phyloP scores from a whole-genome alignment of 768 basidiomycete genomes.

The Phylloporus sp. region DNA sequence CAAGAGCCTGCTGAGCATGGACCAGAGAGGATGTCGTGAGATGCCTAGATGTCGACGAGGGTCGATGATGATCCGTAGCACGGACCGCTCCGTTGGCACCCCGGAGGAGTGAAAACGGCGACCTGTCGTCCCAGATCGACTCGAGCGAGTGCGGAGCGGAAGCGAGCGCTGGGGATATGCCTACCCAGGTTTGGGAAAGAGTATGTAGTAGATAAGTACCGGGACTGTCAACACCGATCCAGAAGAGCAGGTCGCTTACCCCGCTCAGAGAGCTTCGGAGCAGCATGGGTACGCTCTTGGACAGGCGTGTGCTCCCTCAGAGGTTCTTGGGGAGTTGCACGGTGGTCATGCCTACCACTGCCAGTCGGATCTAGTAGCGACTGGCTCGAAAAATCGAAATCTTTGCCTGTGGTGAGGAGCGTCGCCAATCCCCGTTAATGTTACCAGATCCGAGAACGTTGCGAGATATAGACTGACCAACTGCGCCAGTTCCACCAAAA shows the following conservation, averaged over 20 bases:
- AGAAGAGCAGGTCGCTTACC: constrained; percentile 22
- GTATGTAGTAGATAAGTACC: constrained; percentile 11
- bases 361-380: constrained; percentile 27
- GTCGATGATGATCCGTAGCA: constrained; percentile 31
- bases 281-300: constrained; percentile 19
- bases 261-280: constrained; percentile 23
- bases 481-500: constrained; percentile 65
- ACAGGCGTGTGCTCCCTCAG: constrained; percentile 26
- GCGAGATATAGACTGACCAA: constrained; percentile 55
- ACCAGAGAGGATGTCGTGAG: constrained; percentile 21
- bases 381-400: constrained; percentile 79
- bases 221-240: background rate
- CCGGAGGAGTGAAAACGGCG: constrained; percentile 65
- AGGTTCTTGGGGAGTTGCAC: constrained; percentile 19
- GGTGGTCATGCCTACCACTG: constrained; percentile 13
- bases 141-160: constrained; percentile 50
- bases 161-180: constrained; percentile 35
- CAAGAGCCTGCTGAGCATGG: constrained; percentile 28
- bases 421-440: constrained; percentile 6
- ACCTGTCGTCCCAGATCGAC: constrained; percentile 80
- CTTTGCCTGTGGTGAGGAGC: constrained; percentile 55
- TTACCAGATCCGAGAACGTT: constrained; percentile 11
- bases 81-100: constrained; percentile 47
- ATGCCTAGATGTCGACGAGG: constrained; percentile 23
- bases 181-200: constrained; percentile 15